Conservation (phyloP, 371 early-diverging fungal species). For the Chytridiales sp. region DNA sequence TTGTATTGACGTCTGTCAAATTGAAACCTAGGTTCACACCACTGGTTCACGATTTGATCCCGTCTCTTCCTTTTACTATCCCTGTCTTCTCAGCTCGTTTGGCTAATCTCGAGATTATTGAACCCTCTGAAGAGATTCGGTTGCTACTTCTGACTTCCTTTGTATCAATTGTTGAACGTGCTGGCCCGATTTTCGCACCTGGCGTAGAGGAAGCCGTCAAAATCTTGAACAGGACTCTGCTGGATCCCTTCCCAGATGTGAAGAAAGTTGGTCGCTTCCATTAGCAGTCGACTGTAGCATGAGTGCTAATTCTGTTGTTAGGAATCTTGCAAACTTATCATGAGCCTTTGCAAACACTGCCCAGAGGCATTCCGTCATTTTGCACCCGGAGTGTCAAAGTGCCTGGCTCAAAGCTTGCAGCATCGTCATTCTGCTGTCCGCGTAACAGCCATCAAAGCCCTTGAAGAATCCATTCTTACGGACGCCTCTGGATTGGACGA, state of each 20-base stretch:
- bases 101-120: constrained; percentile 36
- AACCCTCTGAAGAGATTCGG: constrained; percentile 53
- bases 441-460: constrained; percentile 25
- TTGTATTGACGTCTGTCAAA: not conserved
- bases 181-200: constrained; percentile 29
- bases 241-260: constrained; percentile 52
- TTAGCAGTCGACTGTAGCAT: not conserved
- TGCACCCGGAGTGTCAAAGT: constrained; percentile 36
- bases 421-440: constrained; percentile 54
- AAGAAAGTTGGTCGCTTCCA: constrained; percentile 38
- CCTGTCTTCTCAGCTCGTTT: constrained; percentile 40
- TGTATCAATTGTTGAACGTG: constrained; percentile 19
- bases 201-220: constrained; percentile 43
- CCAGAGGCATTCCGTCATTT: constrained; percentile 22
- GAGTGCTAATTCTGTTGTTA: constrained; percentile 6
- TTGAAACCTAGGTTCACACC: constrained; percentile 21
- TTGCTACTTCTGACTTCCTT: constrained; percentile 35
- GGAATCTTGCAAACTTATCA: constrained; percentile 43
- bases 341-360: constrained; percentile 21
- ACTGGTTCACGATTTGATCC: constrained; percentile 23
- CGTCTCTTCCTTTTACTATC: constrained; percentile 36
- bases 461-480: constrained; percentile 35
- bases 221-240: constrained; percentile 33
- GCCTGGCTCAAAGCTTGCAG: constrained; percentile 33
- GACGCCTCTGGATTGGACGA: constrained; percentile 46